A percentile compares a stretch with the other conserved stretches of the same genome.
phyloP scores from a whole-genome alignment of 805 yeast species.

The Cyberlindnera subsufficiens region DNA sequence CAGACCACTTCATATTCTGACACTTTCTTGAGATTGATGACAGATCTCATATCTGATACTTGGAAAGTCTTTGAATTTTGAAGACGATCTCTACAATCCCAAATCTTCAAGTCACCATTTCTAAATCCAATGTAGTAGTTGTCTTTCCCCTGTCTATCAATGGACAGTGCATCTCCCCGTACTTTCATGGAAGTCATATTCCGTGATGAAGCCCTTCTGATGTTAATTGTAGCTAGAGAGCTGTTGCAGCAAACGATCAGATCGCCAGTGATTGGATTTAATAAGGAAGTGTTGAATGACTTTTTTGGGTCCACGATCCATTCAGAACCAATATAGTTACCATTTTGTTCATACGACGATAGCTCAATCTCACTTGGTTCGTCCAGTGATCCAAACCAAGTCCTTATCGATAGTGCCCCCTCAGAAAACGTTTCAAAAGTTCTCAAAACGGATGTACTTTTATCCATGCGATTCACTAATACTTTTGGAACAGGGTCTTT shows the following conservation, averaged over 20 bases:
- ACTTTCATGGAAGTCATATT: background rate
- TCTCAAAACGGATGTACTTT: slow-evolving; percentile 9
- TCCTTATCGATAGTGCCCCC: slow-evolving; percentile 3
- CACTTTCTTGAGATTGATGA: slow-evolving; percentile 6
- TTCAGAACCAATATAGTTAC: slow-evolving; percentile 1
- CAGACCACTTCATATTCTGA: slow-evolving; percentile 2
- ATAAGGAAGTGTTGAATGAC: slow-evolving; percentile 10
- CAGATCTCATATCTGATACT: slow-evolving; percentile 4
- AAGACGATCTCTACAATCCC: slow-evolving; percentile 15
- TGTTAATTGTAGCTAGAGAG: background rate
- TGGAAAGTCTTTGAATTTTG: background rate
- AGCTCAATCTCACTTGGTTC: slow-evolving; percentile 16
- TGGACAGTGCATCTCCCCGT: slow-evolving; percentile 15
- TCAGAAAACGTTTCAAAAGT: background rate
- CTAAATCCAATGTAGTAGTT: slow-evolving; percentile 14
- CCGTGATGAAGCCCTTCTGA: background rate
- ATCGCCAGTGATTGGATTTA: background rate
- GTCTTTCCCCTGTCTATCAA: slow-evolving; percentile 6
- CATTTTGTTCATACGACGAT: slow-evolving; percentile 1
- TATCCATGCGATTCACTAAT: slow-evolving; percentile 8
- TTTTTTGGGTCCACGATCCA: slow-evolving; percentile 1
- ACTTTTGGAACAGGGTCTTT: background rate
- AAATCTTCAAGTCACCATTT: slow-evolving; percentile 10
- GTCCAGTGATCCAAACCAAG: slow-evolving; percentile 20
- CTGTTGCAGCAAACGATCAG: slow-evolving; percentile 7